These are phyloP conservation scores for Manihot esculenta DNA, from an alignment of 441 rosid genomes.

Conservation along the genomic window DNA sequence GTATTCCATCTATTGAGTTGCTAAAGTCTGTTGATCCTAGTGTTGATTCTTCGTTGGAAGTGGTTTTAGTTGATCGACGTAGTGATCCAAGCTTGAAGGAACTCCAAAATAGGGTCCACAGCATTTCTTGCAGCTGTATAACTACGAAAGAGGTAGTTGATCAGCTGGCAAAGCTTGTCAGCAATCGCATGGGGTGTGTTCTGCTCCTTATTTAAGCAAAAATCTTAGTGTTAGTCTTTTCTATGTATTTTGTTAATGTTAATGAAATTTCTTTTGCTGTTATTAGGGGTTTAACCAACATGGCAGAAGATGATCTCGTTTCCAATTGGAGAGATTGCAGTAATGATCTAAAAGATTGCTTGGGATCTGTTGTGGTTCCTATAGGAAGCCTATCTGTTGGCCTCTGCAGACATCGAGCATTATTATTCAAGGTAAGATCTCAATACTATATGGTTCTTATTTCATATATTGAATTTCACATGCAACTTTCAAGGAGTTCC, in stretches of 20 bases:
- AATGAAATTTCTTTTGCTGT: slow-evolving; percentile 30
- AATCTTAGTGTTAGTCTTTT: slow-evolving; percentile 18
- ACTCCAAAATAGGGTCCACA: slow-evolving; percentile 71
- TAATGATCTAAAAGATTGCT: slow-evolving; percentile 69
- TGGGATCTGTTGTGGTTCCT: slow-evolving; percentile 84
- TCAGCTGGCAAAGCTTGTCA: slow-evolving; percentile 91
- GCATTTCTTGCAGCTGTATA: slow-evolving; percentile 66
- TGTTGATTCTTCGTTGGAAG: slow-evolving; percentile 64
- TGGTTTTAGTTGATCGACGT: slow-evolving; percentile 69
- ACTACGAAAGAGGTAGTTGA: slow-evolving; percentile 87
- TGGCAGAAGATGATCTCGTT: slow-evolving; percentile 66
- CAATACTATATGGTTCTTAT: slow-evolving; percentile 15
- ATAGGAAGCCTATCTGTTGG: slow-evolving; percentile 88
- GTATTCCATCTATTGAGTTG: slow-evolving; percentile 84
- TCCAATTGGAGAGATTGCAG: slow-evolving; percentile 79
- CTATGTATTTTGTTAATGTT: slow-evolving; percentile 9
- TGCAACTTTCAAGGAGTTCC: neutral
- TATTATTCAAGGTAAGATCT: slow-evolving; percentile 84
- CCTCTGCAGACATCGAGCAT: slow-evolving; percentile 95
- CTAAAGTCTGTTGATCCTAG: slow-evolving; percentile 73
- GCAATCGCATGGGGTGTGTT: slow-evolving; percentile 92
- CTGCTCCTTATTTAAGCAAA: slow-evolving; percentile 19
- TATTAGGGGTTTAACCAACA: slow-evolving; percentile 67
- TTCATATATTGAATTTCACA: neutral
- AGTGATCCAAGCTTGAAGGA: slow-evolving; percentile 81